Evolutionary conservation across 371 early-diverging fungal species (phyloP).

Genomic region (Zancudomyces culisetae): DNA sequence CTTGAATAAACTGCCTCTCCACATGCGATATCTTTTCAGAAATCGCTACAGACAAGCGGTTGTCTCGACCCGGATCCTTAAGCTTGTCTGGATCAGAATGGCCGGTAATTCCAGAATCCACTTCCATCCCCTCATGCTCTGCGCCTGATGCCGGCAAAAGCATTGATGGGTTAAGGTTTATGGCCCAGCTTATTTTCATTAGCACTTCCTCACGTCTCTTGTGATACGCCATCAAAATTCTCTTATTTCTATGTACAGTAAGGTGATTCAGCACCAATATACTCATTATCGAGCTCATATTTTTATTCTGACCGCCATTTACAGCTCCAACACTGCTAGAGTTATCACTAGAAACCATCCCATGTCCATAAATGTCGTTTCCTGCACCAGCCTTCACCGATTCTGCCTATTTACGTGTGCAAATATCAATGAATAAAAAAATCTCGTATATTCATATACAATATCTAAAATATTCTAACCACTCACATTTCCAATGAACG

Average conservation of each 20-base stretch:
- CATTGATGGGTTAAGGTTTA: constrained; percentile 30
- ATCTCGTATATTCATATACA: too few relatives aligned
- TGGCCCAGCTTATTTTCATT: constrained; percentile 53
- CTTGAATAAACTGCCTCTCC: constrained; percentile 41
- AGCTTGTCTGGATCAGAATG: constrained; percentile 22
- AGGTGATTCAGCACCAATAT: constrained; percentile 9
- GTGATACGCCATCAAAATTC: constrained; percentile 78
- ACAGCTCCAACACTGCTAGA: too few relatives aligned
- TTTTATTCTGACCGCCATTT: too few relatives aligned
- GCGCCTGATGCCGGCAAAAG: neutral
- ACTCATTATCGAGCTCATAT: constrained; percentile 15
- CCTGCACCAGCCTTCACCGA: too few relatives aligned
- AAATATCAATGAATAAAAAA: too few relatives aligned
- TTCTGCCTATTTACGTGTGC: too few relatives aligned
- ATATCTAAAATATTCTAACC: too few relatives aligned
- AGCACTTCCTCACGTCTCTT: constrained; percentile 47
- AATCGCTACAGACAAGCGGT: neutral
- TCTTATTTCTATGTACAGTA: constrained; percentile 44
- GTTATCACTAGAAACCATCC: too few relatives aligned
- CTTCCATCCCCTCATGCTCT: neutral
- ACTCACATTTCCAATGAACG: too few relatives aligned
- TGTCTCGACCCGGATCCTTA: constrained; percentile 7
- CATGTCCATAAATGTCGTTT: too few relatives aligned
- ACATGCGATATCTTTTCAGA: constrained; percentile 27
- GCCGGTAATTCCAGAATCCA: neutral